phyloP scores from a whole-genome alignment of 208 protist species.

The Endotrypanum monterogeii region DNA sequence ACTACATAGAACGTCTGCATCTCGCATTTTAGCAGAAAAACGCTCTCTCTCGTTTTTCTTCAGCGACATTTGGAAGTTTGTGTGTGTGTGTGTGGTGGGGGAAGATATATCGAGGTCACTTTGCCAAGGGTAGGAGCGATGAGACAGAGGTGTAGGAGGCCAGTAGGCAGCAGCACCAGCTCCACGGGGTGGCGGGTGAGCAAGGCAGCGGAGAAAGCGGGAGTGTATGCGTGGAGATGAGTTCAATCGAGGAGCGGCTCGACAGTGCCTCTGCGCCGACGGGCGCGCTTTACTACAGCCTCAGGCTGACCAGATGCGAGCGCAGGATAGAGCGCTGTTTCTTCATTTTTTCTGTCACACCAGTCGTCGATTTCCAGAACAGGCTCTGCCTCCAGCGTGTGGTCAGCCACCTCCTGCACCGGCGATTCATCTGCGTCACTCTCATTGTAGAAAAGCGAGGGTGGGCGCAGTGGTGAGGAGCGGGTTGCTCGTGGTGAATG shows the following conservation, averaged over 20 bases:
- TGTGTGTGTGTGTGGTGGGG: too few relatives aligned
- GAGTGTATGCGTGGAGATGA: background rate
- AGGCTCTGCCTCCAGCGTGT: background rate
- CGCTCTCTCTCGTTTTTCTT: too few relatives aligned
- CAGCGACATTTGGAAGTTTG: too few relatives aligned
- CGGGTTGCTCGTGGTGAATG: too few relatives aligned
- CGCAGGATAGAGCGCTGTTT: constrained; percentile 1
- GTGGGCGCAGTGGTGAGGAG: constrained; percentile 2
- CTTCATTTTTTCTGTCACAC: background rate
- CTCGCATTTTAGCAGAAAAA: too few relatives aligned
- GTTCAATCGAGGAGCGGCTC: background rate
- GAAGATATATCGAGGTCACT: too few relatives aligned
- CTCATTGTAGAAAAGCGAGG: constrained; percentile 28
- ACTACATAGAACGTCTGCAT: too few relatives aligned
- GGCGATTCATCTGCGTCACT: background rate
- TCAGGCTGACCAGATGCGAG: background rate
- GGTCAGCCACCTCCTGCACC: background rate
- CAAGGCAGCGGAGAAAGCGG: background rate
- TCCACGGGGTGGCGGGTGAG: background rate
- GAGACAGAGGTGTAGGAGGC: background rate
- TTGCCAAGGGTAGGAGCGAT: background rate
- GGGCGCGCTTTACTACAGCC: constrained; percentile 13
- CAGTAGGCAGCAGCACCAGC: background rate
- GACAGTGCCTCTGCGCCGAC: background rate
- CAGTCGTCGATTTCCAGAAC: background rate